phyloP scores from a whole-genome alignment of 1,284 basidiomycete genomes.

The Apiotrichum sp. region DNA sequence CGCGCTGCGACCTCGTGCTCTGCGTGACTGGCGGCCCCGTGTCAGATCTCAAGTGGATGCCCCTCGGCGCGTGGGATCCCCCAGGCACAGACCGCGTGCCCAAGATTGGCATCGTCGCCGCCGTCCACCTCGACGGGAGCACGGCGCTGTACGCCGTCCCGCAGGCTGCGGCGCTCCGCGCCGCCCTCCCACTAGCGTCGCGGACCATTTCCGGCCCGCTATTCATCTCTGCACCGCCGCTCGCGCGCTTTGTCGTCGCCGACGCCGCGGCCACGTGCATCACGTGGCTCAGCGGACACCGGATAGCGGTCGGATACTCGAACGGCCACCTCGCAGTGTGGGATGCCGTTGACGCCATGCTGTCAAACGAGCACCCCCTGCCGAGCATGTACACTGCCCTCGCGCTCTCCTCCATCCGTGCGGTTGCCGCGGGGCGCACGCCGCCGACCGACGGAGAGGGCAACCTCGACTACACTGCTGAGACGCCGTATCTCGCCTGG shows the following conservation, averaged over 20 bases:
- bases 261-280: conserved; percentile 66
- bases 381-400: conserved; percentile 27
- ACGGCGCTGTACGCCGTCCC: conserved; percentile 69
- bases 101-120: conserved; percentile 74
- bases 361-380: conserved; percentile 10
- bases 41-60: conserved; percentile 80
- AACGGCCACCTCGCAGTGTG: conserved; percentile 74
- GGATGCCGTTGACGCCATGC: conserved; percentile 55
- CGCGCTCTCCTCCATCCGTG: conserved; percentile 22
- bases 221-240: conserved; percentile 51
- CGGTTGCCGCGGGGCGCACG: conserved; percentile 21
- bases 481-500: conserved; percentile 25
- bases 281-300: conserved; percentile 78
- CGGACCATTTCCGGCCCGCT: conserved; percentile 15
- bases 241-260: conserved; percentile 63
- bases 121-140: conserved; percentile 75
- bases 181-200: neutral
- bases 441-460: conserved; percentile 23
- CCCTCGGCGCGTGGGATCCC: conserved; percentile 65
- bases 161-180: conserved; percentile 52
- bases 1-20: conserved; percentile 47
- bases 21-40: conserved; percentile 70
- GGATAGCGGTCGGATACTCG: conserved; percentile 70
- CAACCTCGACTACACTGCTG: conserved; percentile 19
- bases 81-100: conserved; percentile 41